A percentile compares a stretch with the other conserved stretches of the same genome.
phyloP scores from a whole-genome alignment of 345 rosid genomes.

The Citrus glauca region DNA sequence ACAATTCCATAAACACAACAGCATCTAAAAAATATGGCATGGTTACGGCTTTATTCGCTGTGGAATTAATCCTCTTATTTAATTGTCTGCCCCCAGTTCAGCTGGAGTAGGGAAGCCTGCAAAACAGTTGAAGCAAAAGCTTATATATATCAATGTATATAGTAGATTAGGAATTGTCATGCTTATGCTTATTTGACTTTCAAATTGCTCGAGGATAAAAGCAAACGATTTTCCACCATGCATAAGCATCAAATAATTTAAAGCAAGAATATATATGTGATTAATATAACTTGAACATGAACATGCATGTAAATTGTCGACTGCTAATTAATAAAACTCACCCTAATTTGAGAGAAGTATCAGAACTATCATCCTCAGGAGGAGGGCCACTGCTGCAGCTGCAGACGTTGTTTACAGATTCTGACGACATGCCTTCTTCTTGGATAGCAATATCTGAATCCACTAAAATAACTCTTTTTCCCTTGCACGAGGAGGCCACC shows the following conservation, averaged over 20 bases:
- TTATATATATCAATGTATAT: no score
- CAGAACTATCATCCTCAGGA: slow-evolving; percentile 49
- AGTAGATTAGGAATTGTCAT: neutral
- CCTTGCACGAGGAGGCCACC: slow-evolving; percentile 32
- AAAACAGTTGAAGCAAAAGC: neutral
- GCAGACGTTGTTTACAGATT: slow-evolving; percentile 49
- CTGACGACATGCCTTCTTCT: slow-evolving; percentile 66
- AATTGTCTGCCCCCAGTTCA: neutral
- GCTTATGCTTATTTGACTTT: neutral
- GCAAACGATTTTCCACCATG: no score
- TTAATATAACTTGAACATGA: no score
- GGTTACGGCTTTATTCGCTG: neutral
- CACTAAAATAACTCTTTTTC: slow-evolving; percentile 16
- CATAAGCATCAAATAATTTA: no score
- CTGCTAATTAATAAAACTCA: slow-evolving; percentile 4
- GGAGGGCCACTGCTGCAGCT: slow-evolving; percentile 61
- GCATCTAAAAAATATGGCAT: no score
- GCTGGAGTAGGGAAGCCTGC: slow-evolving; percentile 31
- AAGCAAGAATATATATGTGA: neutral
- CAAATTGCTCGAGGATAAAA: no score
- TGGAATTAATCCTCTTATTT: neutral
- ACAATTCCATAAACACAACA: neutral
- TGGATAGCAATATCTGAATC: slow-evolving; percentile 31
- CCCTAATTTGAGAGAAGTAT: slow-evolving; percentile 57
- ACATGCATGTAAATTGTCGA: neutral